These are phyloP conservation scores for Oryza punctata DNA, from an alignment of 176 grass and related monocot genomes.

Conservation along the genomic window DNA sequence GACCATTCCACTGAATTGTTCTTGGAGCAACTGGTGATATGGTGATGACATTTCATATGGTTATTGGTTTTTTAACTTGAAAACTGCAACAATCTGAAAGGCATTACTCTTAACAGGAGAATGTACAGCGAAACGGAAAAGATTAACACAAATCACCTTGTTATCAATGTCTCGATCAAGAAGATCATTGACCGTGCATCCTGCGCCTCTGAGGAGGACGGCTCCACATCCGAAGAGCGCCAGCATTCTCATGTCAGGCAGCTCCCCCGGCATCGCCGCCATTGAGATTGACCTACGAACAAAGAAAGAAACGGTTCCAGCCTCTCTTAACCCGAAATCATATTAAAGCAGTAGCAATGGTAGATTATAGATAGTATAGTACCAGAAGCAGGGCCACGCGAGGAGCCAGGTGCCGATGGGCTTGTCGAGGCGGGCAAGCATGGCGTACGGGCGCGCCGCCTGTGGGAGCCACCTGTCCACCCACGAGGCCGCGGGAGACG, in stretches of 20 bases:
- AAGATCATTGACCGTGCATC: conserved; percentile 92
- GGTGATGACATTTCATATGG: neutral
- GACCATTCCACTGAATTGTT: neutral
- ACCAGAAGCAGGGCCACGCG: conserved; percentile 92
- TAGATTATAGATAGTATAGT: neutral
- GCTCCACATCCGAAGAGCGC: conserved; percentile 79
- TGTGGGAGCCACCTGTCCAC: conserved; percentile 62
- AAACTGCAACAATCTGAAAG: neutral
- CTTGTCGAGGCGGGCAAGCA: conserved; percentile 82
- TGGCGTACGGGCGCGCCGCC: conserved; percentile 67
- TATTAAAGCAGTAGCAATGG: too few species aligned
- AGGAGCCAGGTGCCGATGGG: conserved; percentile 86
- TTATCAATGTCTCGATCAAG: conserved; percentile 83
- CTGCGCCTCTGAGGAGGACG: conserved; percentile 80
- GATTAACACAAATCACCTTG: conserved; percentile 45
- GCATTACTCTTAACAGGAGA: neutral
- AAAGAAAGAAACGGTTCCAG: neutral
- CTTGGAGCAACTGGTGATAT: neutral
- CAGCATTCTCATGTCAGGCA: conserved; percentile 80
- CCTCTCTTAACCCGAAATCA: neutral
- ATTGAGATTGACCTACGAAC: conserved; percentile 68
- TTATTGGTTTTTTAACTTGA: neutral
- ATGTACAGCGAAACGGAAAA: neutral
- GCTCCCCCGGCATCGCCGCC: conserved; percentile 57
- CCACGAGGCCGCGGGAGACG: conserved; percentile 37